Conservation (phyloP, 176 grass and related monocot genomes). For the Zea luxurians region DNA sequence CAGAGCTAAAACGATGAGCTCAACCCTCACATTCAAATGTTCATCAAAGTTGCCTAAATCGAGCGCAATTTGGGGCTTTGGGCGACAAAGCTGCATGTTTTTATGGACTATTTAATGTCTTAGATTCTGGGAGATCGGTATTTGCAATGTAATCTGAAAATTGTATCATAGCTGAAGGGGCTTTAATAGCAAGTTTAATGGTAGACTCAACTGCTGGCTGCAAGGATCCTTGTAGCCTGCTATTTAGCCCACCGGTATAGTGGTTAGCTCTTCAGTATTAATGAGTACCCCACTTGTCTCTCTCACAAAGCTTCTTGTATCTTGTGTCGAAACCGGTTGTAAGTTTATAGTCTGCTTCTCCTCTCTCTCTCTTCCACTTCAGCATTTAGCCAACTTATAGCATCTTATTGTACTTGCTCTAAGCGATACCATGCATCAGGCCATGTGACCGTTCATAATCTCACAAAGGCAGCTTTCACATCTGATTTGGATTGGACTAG, state of each 20-base stretch:
- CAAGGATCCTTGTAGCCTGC: too few species aligned
- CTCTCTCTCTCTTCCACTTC: too few species aligned
- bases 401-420: too few species aligned
- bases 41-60: conserved; percentile 38
- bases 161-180: conserved; percentile 32
- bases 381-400: too few species aligned
- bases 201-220: too few species aligned
- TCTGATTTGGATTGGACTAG: conserved; percentile 37
- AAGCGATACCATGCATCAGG: conserved; percentile 20
- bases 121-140: conserved; percentile 32
- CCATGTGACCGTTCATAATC: conserved; percentile 35
- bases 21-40: conserved; percentile 38
- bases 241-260: too few species aligned
- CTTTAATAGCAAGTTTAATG: background rate
- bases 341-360: too few species aligned
- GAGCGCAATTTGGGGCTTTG: conserved; percentile 41
- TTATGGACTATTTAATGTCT: conserved; percentile 24
- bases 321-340: too few species aligned
- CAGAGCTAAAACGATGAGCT: conserved; percentile 33
- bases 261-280: too few species aligned
- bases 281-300: too few species aligned
- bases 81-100: conserved; percentile 39
- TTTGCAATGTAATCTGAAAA: conserved; percentile 35
- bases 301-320: too few species aligned
- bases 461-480: conserved; percentile 26